Evolutionary conservation across 495 filamentous ascomycete genomes (phyloP).

Genomic region (Xylona heveae): DNA sequence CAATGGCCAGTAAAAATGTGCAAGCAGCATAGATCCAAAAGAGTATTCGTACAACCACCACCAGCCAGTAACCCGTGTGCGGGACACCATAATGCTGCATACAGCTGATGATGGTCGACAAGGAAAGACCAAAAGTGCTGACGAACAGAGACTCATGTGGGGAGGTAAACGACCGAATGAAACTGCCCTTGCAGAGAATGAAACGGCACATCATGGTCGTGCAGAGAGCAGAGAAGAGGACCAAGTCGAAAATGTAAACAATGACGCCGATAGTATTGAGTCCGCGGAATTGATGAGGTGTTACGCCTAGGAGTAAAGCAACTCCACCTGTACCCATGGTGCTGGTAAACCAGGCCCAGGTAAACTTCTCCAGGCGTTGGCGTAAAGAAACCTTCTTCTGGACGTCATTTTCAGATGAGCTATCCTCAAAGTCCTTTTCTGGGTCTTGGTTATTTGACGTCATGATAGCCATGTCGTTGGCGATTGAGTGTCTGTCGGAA

Average conservation of each 20-base stretch:
- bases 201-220: slow-evolving; percentile 33
- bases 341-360: slow-evolving; percentile 51
- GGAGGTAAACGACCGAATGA: slow-evolving; percentile 33
- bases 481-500: no score
- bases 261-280: slow-evolving; percentile 34
- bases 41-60: slow-evolving; percentile 5
- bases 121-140: slow-evolving; percentile 39
- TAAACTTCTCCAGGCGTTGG: slow-evolving; percentile 39
- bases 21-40: slow-evolving; percentile 9
- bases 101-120: slow-evolving; percentile 38
- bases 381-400: no score
- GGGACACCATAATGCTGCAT: slow-evolving; percentile 35
- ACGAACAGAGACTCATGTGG: slow-evolving; percentile 45
- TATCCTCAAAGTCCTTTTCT: no score
- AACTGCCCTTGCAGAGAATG: slow-evolving; percentile 24
- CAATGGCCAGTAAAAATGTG: slow-evolving; percentile 8
- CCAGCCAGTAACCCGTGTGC: slow-evolving; percentile 20
- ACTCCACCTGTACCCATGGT: slow-evolving; percentile 50
- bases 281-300: slow-evolving; percentile 35
- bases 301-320: slow-evolving; percentile 34
- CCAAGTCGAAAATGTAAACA: slow-evolving; percentile 39
- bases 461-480: no score
- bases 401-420: no score
- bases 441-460: no score
- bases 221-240: slow-evolving; percentile 32